Evolutionary conservation across 176 grass and related monocot species (phyloP).

Genomic region (Rhipidocladum racemiflorum): DNA sequence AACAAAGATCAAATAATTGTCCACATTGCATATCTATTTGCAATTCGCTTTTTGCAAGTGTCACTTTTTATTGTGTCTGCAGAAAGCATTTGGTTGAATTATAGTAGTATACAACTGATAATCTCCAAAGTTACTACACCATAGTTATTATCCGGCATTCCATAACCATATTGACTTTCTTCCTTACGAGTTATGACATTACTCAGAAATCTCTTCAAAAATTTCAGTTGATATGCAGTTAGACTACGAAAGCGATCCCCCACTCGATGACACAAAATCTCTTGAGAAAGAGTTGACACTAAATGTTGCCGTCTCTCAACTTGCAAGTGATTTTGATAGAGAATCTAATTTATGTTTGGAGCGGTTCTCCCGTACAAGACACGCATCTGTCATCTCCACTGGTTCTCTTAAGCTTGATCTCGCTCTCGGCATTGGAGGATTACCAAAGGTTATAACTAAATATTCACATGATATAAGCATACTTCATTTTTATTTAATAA

Average conservation of each 20-base stretch:
- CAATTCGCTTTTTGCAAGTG: not conserved
- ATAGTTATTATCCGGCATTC: not conserved
- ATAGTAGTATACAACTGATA: not conserved
- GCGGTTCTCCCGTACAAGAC: conserved; percentile 54
- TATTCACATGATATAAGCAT: conserved; percentile 1
- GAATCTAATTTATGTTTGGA: conserved; percentile 76
- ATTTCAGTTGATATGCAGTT: conserved; percentile 73
- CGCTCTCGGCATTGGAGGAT: conserved; percentile 80
- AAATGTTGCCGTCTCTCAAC: conserved; percentile 66
- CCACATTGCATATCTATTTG: not conserved
- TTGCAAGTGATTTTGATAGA: conserved; percentile 86
- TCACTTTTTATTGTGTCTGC: not conserved
- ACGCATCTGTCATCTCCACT: conserved; percentile 58
- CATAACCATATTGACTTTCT: not conserved
- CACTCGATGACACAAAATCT: conserved; percentile 39
- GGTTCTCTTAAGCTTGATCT: conserved; percentile 92
- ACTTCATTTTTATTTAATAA: not conserved
- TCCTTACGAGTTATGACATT: conserved; percentile 17
- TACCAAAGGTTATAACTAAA: conserved; percentile 72
- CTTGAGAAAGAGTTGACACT: conserved; percentile 40
- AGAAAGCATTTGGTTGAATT: not conserved
- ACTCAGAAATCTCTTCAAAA: conserved; percentile 35
- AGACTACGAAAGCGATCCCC: conserved; percentile 72
- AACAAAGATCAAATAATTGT: not conserved
- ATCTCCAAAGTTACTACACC: not conserved